Conservation (phyloP, 495 filamentous ascomycete genomes). For the Staphylotrichum tortipilum region DNA sequence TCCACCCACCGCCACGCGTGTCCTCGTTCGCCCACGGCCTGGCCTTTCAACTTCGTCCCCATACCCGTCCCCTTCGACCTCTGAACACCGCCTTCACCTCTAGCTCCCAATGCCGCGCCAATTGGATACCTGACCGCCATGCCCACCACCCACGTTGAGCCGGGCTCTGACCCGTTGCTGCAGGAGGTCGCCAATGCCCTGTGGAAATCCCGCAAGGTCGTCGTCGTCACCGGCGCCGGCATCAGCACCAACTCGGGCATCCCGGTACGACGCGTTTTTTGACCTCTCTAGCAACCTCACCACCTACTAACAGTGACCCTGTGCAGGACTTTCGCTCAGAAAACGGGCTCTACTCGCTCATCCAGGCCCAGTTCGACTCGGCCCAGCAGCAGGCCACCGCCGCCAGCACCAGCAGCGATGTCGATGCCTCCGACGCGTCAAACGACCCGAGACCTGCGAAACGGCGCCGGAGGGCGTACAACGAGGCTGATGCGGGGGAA, state of each 20-base stretch:
- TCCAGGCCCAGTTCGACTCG: conserved; percentile 55
- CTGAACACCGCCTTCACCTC: no score
- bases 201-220: conserved; percentile 51
- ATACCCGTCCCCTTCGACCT: no score
- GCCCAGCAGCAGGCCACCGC: conserved; percentile 17
- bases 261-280: conserved; percentile 40
- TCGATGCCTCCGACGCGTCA: conserved; percentile 10
- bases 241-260: conserved; percentile 69
- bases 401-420: conserved; percentile 3
- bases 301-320: conserved; percentile 16
- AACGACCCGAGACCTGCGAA: conserved; percentile 34
- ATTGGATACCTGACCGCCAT: conserved; percentile 25
- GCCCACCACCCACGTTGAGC: conserved; percentile 47
- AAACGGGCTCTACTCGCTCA: conserved; percentile 59
- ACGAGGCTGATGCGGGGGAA: neutral
- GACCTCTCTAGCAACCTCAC: neutral
- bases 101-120: neutral
- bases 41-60: no score
- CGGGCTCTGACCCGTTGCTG: conserved; percentile 41
- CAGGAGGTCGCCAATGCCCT: conserved; percentile 54
- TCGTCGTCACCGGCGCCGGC: conserved; percentile 62
- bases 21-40: neutral
- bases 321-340: conserved; percentile 61
- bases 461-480: conserved; percentile 28
- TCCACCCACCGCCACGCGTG: neutral